Conservation (phyloP, 2,329 filamentous ascomycete genomes). For the Dryadomyces quercivorus region DNA sequence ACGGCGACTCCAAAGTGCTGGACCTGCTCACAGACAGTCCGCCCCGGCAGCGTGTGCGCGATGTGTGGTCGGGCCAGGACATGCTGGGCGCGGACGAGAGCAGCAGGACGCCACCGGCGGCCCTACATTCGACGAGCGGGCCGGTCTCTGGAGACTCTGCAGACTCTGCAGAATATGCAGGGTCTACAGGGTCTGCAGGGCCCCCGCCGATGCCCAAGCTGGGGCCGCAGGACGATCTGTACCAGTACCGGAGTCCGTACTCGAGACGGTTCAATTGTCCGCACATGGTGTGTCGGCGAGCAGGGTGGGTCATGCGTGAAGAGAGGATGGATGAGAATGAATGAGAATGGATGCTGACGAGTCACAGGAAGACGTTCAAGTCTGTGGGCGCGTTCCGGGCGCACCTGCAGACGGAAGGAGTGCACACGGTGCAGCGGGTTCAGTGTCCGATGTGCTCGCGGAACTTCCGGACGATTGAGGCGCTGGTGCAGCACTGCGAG, state of each 20-base stretch:
- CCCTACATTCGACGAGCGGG: no score
- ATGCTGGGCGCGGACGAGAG: constrained; percentile 3
- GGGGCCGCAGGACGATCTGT: constrained; percentile 26
- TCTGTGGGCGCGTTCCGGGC: constrained; percentile 18
- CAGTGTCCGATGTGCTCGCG: constrained; percentile 33
- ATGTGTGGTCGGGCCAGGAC: constrained; percentile 9
- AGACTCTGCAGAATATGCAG: no score
- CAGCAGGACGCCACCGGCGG: no score
- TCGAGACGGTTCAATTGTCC: constrained; percentile 41
- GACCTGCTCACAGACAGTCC: constrained; percentile 12
- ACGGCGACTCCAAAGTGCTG: constrained; percentile 11
- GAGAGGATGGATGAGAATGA: not conserved
- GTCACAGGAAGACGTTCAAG: constrained; percentile 27
- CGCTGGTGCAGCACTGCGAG: constrained; percentile 37
- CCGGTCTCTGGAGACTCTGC: no score
- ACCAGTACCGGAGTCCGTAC: constrained; percentile 31
- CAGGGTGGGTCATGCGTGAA: not conserved
- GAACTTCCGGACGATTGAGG: constrained; percentile 26
- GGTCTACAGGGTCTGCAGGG: not conserved
- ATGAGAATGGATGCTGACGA: not conserved
- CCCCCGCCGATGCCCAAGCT: not conserved
- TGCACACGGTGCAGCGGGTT: constrained; percentile 24
- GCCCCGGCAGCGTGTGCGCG: not conserved
- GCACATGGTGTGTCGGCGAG: constrained; percentile 31
- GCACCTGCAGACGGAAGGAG: constrained; percentile 30